Evolutionary conservation across 164 flowering plant species (phyloP).

Genomic region (Piper betle): DNA sequence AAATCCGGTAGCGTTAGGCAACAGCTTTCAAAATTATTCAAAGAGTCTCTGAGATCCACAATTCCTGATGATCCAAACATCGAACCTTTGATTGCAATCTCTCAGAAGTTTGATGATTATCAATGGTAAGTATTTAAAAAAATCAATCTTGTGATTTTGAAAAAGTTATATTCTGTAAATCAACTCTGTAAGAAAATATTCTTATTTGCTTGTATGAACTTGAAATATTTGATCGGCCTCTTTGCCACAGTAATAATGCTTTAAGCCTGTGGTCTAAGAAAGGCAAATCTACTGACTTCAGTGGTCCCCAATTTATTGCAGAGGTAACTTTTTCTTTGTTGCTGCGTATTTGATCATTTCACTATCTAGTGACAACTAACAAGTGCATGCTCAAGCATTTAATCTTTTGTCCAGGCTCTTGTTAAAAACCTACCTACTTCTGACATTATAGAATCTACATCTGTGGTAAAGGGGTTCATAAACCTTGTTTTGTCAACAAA

Average conservation of each 20-base stretch:
- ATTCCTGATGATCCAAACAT: slow-evolving; percentile 45
- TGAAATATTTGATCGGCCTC: background rate
- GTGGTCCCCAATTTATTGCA: slow-evolving; percentile 61
- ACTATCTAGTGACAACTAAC: background rate
- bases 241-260: slow-evolving; percentile 64
- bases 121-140: slow-evolving; percentile 38
- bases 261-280: slow-evolving; percentile 70
- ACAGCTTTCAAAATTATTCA: slow-evolving; percentile 47
- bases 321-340: slow-evolving; percentile 36
- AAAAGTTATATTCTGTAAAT: background rate
- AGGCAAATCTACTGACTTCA: slow-evolving; percentile 40
- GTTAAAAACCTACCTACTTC: slow-evolving; percentile 60
- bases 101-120: slow-evolving; percentile 73
- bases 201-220: background rate
- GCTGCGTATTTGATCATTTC: no score
- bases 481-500: slow-evolving; percentile 52
- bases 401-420: slow-evolving; percentile 41
- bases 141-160: background rate
- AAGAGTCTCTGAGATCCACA: slow-evolving; percentile 38
- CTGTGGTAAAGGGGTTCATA: slow-evolving; percentile 92
- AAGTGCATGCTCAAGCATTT: background rate
- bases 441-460: slow-evolving; percentile 65
- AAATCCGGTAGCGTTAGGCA: slow-evolving; percentile 45
- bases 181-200: background rate
- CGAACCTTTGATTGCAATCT: slow-evolving; percentile 51